Conservation (phyloP, 768 basidiomycete species). For the Collybiopsis confluens region DNA sequence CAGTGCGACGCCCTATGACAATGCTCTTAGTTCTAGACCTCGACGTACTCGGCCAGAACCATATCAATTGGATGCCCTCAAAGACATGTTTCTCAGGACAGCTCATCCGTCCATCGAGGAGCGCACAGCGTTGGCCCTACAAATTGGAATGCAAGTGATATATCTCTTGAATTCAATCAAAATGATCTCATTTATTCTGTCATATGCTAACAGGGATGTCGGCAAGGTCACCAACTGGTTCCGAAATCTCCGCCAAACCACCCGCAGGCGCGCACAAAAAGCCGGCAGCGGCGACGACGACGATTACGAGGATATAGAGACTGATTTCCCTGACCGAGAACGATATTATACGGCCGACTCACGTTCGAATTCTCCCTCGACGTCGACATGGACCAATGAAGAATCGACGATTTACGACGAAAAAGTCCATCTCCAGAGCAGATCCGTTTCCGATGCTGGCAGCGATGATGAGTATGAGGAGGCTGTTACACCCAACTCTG, state of each 20-base stretch:
- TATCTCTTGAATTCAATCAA: constrained; percentile 6
- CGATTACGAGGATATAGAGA: constrained; percentile 24
- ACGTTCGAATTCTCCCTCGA: constrained; percentile 49
- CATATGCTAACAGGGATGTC: constrained; percentile 52
- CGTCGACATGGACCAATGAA: constrained; percentile 40
- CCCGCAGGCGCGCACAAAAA: constrained; percentile 65
- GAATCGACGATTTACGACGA: constrained; percentile 48
- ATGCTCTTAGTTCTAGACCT: constrained; percentile 41
- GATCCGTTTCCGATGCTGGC: constrained; percentile 34
- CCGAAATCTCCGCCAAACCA: constrained; percentile 76
- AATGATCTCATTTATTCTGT: constrained; percentile 13
- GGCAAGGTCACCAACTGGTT: constrained; percentile 89
- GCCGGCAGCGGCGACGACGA: constrained; percentile 38
- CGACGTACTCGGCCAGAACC: constrained; percentile 77
- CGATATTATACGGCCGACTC: constrained; percentile 34
- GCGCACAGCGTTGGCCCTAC: constrained; percentile 64
- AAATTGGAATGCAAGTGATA: constrained; percentile 68
- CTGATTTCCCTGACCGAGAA: constrained; percentile 9
- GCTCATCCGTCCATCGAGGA: constrained; percentile 77
- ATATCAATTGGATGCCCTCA: constrained; percentile 71
- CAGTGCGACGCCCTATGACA: constrained; percentile 44
- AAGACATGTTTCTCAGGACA: constrained; percentile 63
- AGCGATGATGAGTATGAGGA: constrained; percentile 75
- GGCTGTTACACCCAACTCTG: constrained; percentile 68
- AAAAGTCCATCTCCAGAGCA: constrained; percentile 37